Base-by-base conservation (phyloP, 345 rosid species). In the Adansonia digitata region DNA sequence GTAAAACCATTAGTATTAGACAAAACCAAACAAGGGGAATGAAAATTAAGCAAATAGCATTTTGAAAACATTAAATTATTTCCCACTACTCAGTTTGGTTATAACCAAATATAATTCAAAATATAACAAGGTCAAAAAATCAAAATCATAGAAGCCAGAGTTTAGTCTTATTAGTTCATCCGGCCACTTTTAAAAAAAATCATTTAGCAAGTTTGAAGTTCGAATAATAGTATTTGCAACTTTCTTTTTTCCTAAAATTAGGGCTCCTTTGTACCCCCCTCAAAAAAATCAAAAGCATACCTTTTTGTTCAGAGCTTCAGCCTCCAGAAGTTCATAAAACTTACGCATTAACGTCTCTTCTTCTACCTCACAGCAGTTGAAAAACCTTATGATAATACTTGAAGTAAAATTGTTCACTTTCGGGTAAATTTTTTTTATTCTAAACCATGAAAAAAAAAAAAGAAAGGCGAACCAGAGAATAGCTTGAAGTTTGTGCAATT, bases 301-400 rank as follows among this genome's bases (percentile, higher is more conserved):
- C 88, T 86, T 82, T 37, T 87, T 79, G 14, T 81, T 77, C 34
- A 72, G 49, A 75, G 79, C 86, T 5, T 84, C 88, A 37, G 85
- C 77, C 71, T 72, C 26, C 92, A 84, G 83, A 74, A 93, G 75
- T 57, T 87, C 86, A 53, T 69, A 86, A 77, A 89, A 88, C 78
- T 93, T 93, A 72, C 82, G 83, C 98, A 91, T 89, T 75, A 89
- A 77, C 92, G 89, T 89, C 79, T 88, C 88, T 77, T 93, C 93
- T 81, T 89, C 98, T 55, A 91, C 93, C 94, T 93, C n/a, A 79
- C 70, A 82, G 59, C 24, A 70, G 20, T 49, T 7, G 20, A 53
- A 53, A 2, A 60, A 46, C 6, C 26, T 42, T 53, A 4, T 15
- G 31, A 1, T 4, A 9, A 49, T 29, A 39, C 9, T 31, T 37